Conservation (phyloP, 2,329 filamentous ascomycete species). For the Alternaria sp. region DNA sequence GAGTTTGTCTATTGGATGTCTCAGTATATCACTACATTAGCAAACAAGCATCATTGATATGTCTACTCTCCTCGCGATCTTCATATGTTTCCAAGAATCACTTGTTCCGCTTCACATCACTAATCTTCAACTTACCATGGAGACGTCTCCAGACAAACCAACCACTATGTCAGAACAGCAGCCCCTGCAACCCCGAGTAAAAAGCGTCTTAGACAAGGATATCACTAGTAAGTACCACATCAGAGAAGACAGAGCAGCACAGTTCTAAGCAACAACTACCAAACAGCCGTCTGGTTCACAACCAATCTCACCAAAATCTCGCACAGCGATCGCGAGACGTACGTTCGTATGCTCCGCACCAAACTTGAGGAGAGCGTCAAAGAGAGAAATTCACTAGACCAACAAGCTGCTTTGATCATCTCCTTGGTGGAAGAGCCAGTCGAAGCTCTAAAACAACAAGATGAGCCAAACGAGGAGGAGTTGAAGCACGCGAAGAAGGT, state of each 20-base stretch:
- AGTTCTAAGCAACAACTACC: not conserved
- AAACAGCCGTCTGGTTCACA: not conserved
- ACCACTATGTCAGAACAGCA: not conserved
- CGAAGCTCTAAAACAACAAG: too few relatives aligned
- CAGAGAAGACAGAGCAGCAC: not conserved
- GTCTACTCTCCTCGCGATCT: too few relatives aligned
- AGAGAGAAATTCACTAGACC: not conserved
- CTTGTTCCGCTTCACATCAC: too few relatives aligned
- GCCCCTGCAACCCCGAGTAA: not conserved
- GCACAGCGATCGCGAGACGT: not conserved
- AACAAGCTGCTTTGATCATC: not conserved
- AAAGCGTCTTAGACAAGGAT: not conserved
- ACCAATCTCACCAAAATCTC: not conserved
- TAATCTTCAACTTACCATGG: too few relatives aligned
- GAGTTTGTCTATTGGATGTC: too few relatives aligned
- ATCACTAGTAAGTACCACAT: not conserved
- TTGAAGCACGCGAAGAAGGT: not conserved
- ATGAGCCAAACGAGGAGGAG: not conserved
- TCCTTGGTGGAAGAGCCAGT: too few relatives aligned
- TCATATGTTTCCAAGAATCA: too few relatives aligned
- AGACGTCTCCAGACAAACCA: not conserved
- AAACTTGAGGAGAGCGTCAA: not conserved
- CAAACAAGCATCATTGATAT: too few relatives aligned
- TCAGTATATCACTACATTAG: too few relatives aligned
- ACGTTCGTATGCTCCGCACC: not conserved